Base-by-base conservation (phyloP, 2,329 filamentous ascomycete species). In the Xylaria sp. region DNA sequence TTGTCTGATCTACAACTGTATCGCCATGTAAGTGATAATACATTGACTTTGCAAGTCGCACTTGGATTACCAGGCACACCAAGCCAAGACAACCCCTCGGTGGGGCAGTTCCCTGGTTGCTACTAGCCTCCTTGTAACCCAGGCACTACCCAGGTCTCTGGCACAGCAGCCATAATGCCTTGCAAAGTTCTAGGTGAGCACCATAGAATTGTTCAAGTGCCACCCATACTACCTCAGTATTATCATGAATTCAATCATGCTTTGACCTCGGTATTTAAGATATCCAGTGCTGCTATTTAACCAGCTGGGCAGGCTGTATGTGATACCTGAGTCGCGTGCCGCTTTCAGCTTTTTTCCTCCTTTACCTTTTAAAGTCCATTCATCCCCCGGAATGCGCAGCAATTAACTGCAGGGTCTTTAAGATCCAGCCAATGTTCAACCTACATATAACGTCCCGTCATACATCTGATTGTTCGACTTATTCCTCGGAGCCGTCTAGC, bases 71-170 rank as follows among this genome's bases (percentile, higher is more conserved):
- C 18, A 46, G 15, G 7, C 18, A 31, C 50, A n/a, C 48, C 23
- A 31, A 55, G 15, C 9, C 18, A n/a, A 37, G 13, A 58, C 23
- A 46, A 28, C 61, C 61, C 52, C 61, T 64, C 61, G 18, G 41
- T 50, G 23, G 39, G 56, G 56, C 34, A 48, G 59, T 51, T 52
- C 23, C 50, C 50, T 28, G 28, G 59, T 28, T 28, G 59, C 8
- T 18, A 52, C 28, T 28, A 28, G 58, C 46, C 46, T 12, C 23
- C 12, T 58, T 28, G 28, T 28, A 28, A 58, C 20, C 55, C 55
- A 18, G 37, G 13, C 20, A 15, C 12, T 58, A 58, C 37, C 55
- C 55, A 18, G 37, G 13, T 46, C 20, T 15, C 25, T 54, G 50
- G 25, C 15, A 23, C n/a, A 52, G 31, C 15, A 39, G 52, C 60